Evolutionary conservation across 2,329 filamentous ascomycete genomes (phyloP).

Genomic region (Diaporthe velutina): DNA sequence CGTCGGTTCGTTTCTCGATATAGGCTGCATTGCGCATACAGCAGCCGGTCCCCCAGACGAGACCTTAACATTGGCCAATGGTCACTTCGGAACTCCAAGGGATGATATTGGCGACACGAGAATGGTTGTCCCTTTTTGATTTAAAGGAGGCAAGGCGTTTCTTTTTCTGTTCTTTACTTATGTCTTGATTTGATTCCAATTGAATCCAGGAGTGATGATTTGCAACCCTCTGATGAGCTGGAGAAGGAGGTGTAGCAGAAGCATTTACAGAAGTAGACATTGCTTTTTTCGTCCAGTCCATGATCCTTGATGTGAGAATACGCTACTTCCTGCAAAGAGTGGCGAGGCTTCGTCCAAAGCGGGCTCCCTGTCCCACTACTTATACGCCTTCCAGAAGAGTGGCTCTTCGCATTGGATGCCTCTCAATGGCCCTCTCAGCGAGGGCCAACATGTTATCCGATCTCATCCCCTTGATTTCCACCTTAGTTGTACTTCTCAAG

Average conservation of each 20-base stretch:
- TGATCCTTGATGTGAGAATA: neutral
- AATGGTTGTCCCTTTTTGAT: no score
- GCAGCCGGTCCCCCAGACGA: no score
- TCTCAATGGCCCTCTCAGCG: neutral
- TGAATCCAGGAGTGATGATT: neutral
- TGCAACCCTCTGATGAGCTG: neutral
- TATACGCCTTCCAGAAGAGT: neutral
- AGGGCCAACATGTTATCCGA: no score
- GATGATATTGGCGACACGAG: no score
- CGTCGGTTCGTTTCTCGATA: no score
- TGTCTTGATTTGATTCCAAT: neutral
- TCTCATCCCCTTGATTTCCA: neutral
- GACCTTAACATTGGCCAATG: no score
- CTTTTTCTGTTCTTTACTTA: no score
- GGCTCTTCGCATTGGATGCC: neutral
- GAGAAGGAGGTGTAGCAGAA: neutral
- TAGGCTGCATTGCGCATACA: no score
- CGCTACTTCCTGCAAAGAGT: neutral
- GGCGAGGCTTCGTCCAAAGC: neutral
- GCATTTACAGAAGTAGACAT: neutral
- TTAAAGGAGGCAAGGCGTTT: no score
- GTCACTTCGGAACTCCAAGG: no score
- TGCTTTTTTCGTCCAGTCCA: neutral
- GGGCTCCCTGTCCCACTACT: neutral
- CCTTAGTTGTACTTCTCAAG: conserved; percentile 17